These are phyloP conservation scores for Venturia effusa DNA, from an alignment of 2,329 filamentous ascomycete genomes.

Conservation along the genomic window DNA sequence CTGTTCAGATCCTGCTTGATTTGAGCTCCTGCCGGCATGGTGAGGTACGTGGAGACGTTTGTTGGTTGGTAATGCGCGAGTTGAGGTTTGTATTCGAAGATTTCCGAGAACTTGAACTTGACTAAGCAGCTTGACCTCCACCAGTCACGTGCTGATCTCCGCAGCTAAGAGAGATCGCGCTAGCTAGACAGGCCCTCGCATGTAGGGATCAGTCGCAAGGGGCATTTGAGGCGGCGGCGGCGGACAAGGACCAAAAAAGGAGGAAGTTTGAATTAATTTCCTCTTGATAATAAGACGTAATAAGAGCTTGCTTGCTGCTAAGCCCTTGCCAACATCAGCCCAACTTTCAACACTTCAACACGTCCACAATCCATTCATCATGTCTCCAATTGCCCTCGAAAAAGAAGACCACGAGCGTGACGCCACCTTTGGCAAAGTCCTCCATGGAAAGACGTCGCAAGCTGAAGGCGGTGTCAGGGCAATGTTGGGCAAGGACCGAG, in stretches of 20 bases:
- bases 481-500: constrained; percentile 73
- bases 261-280: not conserved
- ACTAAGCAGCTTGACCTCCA: too few species aligned
- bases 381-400: constrained; percentile 46
- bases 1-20: constrained; percentile 95
- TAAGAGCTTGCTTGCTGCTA: not conserved
- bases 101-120: not conserved
- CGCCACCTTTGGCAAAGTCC: constrained; percentile 79
- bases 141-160: not conserved
- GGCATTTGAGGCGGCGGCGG: not conserved
- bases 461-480: constrained; percentile 65
- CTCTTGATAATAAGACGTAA: not conserved
- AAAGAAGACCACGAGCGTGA: constrained; percentile 73
- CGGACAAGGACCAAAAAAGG: not conserved
- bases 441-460: constrained; percentile 67
- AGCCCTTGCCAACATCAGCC: not conserved
- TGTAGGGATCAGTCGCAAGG: not conserved
- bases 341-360: not conserved
- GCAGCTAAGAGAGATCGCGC: too few species aligned
- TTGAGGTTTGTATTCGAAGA: not conserved
- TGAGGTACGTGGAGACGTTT: not conserved
- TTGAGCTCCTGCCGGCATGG: constrained; percentile 57
- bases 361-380: constrained; percentile 3
- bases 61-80: not conserved
- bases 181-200: too few species aligned